A percentile compares a stretch with the other conserved stretches of the same genome.
phyloP scores from a whole-genome alignment of 345 rosid genomes.

The Eucalyptus cloeziana region DNA sequence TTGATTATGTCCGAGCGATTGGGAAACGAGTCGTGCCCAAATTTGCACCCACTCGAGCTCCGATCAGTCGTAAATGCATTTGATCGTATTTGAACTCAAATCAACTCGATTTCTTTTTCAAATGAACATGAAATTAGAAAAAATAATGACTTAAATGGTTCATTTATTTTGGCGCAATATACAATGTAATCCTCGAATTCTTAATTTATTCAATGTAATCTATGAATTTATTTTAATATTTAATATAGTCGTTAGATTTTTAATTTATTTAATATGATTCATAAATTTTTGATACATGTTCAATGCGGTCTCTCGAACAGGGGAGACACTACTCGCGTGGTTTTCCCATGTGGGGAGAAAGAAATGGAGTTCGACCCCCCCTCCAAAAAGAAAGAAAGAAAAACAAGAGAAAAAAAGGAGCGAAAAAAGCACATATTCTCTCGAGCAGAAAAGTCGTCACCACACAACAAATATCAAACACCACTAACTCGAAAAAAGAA shows the following conservation, averaged over 20 bases:
- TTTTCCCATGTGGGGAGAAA: neutral
- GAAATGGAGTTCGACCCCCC: neutral
- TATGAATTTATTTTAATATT: no score
- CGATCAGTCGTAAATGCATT: neutral
- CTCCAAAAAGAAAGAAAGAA: neutral
- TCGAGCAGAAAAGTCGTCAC: neutral
- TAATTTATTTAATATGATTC: no score
- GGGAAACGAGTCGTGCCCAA: neutral
- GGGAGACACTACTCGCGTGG: neutral
- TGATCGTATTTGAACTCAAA: neutral
- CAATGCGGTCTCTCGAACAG: fast-evolving
- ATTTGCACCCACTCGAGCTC: neutral
- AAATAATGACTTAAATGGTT: neutral
- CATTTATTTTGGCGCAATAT: fast-evolving
- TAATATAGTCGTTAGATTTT: fast-evolving
- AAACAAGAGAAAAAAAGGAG: neutral
- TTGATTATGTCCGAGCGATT: neutral
- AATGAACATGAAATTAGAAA: neutral
- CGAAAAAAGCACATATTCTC: neutral
- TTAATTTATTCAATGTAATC: no score
- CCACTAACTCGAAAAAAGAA: neutral
- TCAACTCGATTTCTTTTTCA: neutral
- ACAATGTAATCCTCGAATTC: fast-evolving
- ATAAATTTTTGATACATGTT: no score
- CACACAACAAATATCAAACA: neutral